These are phyloP conservation scores for Trichophaea hybrida DNA, from an alignment of 2,329 filamentous ascomycete genomes.

Conservation along the genomic window DNA sequence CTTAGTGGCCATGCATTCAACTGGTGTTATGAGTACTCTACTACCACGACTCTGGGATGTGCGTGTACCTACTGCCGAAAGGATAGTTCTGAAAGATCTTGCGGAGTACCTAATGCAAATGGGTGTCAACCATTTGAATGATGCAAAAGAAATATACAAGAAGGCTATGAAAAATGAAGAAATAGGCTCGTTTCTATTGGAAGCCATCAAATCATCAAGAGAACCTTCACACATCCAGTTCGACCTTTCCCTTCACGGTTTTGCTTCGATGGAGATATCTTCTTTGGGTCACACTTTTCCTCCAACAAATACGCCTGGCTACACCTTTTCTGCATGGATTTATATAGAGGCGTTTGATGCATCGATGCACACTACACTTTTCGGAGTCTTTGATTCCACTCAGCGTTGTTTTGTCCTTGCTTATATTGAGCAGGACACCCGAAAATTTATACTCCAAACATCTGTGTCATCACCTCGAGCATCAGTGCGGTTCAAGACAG, in stretches of 20 bases:
- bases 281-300: constrained; percentile 78
- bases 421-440: constrained; percentile 86
- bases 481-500: constrained; percentile 83
- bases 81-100: constrained; percentile 33
- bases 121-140: constrained; percentile 65
- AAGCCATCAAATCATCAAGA: constrained; percentile 58
- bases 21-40: constrained; percentile 39
- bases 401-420: constrained; percentile 89
- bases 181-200: constrained; percentile 55
- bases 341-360: constrained; percentile 75
- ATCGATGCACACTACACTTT: constrained; percentile 79
- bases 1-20: constrained; percentile 54
- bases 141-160: constrained; percentile 63
- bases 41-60: constrained; percentile 24
- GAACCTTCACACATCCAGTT: constrained; percentile 83
- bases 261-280: constrained; percentile 76
- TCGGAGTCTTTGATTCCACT: constrained; percentile 81
- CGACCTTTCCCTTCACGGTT: constrained; percentile 75
- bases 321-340: constrained; percentile 82
- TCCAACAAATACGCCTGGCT: constrained; percentile 62
- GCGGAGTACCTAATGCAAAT: constrained; percentile 54
- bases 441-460: constrained; percentile 89
- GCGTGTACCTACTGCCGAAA: constrained; percentile 14
- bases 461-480: constrained; percentile 74
- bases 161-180: constrained; percentile 39